Conservation (phyloP, 108 stramenopile species). For the Stephanodiscus minutulus region DNA sequence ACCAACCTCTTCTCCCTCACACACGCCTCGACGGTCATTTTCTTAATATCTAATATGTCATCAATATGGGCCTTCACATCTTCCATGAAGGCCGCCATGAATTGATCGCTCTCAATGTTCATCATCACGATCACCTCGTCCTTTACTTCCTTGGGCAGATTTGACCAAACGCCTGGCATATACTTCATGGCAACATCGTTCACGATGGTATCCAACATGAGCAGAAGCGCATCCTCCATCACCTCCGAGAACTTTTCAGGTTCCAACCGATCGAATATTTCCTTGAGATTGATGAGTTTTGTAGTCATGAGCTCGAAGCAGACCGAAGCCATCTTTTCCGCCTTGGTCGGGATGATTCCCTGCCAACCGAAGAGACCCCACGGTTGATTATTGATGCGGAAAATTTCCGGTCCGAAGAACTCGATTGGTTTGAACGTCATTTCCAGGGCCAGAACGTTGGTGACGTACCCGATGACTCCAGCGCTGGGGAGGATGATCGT, state of each 20-base stretch:
- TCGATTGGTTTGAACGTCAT: slow-evolving; percentile 94
- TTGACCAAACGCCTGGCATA: slow-evolving; percentile 80
- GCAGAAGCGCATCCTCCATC: slow-evolving; percentile 58
- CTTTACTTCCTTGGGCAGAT: slow-evolving; percentile 75
- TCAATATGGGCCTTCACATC: slow-evolving; percentile 84
- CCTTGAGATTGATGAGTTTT: slow-evolving; percentile 80
- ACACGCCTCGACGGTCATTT: slow-evolving; percentile 85
- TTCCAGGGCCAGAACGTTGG: slow-evolving; percentile 89
- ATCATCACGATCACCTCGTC: slow-evolving; percentile 82
- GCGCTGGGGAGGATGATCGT: slow-evolving; percentile 26
- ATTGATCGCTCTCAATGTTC: slow-evolving; percentile 65
- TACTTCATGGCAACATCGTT: slow-evolving; percentile 82
- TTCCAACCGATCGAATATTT: slow-evolving; percentile 87
- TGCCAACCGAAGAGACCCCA: slow-evolving; percentile 91
- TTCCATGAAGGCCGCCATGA: slow-evolving; percentile 77
- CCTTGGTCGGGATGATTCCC: slow-evolving; percentile 89
- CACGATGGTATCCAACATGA: slow-evolving; percentile 85
- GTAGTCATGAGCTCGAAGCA: slow-evolving; percentile 89
- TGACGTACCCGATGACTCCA: slow-evolving; percentile 79
- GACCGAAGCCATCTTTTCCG: slow-evolving; percentile 87
- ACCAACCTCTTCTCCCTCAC: slow-evolving; percentile 86
- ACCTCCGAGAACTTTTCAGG: slow-evolving; percentile 79
- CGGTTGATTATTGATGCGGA: slow-evolving; percentile 80
- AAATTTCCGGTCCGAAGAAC: slow-evolving; percentile 77
- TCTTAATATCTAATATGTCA: slow-evolving; percentile 87